These are phyloP conservation scores for Zymoseptoria brevis DNA, from an alignment of 2,329 filamentous ascomycete genomes.

Conservation along the genomic window DNA sequence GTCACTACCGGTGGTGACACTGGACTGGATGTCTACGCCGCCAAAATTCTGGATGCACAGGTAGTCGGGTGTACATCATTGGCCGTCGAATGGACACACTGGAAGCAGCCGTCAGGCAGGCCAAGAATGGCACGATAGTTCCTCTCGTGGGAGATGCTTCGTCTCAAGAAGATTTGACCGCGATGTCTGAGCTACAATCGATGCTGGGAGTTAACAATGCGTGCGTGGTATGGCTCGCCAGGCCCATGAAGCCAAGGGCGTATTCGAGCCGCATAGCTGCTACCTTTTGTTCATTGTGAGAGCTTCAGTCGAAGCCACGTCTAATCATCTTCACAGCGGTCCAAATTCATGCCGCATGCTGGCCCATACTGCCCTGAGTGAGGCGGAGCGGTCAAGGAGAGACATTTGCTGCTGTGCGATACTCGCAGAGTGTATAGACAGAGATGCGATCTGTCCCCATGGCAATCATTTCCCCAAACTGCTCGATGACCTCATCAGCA, in stretches of 20 bases:
- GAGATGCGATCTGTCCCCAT: neutral
- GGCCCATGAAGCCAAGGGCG: neutral
- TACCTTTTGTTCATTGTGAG: neutral
- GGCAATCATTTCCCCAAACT: neutral
- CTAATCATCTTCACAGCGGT: neutral
- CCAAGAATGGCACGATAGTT: conserved; percentile 32
- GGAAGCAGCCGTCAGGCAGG: conserved; percentile 33
- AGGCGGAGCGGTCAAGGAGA: too few species aligned
- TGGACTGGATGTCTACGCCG: conserved; percentile 40
- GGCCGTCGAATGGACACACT: conserved; percentile 40
- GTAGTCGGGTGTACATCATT: conserved; percentile 47
- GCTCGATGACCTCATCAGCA: neutral
- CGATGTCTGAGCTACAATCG: conserved; percentile 23
- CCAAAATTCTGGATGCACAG: conserved; percentile 34
- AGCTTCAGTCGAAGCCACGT: neutral
- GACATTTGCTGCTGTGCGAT: too few species aligned
- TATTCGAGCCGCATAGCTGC: neutral
- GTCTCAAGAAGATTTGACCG: conserved; percentile 33
- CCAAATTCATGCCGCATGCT: neutral
- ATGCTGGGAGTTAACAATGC: neutral
- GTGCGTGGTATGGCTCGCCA: neutral
- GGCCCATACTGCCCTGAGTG: too few species aligned
- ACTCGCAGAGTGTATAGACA: too few species aligned
- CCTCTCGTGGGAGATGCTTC: conserved; percentile 39
- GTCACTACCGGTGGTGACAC: conserved; percentile 38